Base-by-base conservation (phyloP, 1,139 yeast genomes). In the Diutina mesorugosa region DNA sequence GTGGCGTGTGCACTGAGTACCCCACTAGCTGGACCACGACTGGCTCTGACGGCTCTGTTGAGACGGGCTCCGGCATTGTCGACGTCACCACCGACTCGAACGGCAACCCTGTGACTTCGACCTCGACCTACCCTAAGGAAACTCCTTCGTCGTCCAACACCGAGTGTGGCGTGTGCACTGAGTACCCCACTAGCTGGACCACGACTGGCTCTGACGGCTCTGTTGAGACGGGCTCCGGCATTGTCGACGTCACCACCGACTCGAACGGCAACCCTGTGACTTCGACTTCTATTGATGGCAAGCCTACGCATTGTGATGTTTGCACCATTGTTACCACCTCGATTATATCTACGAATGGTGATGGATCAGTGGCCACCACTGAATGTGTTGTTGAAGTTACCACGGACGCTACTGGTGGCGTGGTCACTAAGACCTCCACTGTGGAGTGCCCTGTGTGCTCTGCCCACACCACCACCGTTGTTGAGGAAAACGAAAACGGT, bases 211-310 rank as follows among this genome's bases (percentile, higher is more conserved):
- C 53, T n/a, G 45, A 50, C n/a, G 53, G 53, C 16, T 10, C 14
- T n/a, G 41, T 38, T 9, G n/a, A 26, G 6, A 50, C 53, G 16
- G 53, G 45, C 10, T 32, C 53, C 10, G 53, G 53, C 16, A 32
- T 50, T 29, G 53, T 50, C 32, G 53, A 50, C 12, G 53, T 50
- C 12, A 50, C 53, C 9, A 50, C 53, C 45, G 53, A 50, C 45
- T 30, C 53, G 9, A 32, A 30, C 14, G 53, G 53, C 29, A 12
- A 21, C 32, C 29, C 30, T 14, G 28, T 18, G 26, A 50, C 53
- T 9, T 6, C 45, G 16, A 50, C 53, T 6, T 50, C 53, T 28
- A n/a, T 12, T 29, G 45, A 30, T 6, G 53, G 53, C 18, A 4
- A 29, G 21, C 35, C 41, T 10, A 12, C 28, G 12, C 38, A 16